These are phyloP conservation scores for Trichoderma afroharzianum DNA, from an alignment of 2,329 filamentous ascomycete genomes.

Conservation along the genomic window DNA sequence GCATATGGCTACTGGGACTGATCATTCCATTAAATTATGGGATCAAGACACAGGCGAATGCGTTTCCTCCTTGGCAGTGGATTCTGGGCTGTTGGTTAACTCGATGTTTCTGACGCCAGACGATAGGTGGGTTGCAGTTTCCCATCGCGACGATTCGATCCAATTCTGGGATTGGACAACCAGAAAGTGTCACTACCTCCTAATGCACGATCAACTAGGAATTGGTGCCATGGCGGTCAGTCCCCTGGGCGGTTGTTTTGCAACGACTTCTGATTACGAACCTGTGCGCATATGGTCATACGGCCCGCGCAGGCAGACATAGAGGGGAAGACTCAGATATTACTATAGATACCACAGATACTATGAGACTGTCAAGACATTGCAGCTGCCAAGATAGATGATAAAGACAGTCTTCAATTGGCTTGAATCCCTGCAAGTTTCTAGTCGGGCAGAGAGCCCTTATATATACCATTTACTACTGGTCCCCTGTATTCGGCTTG, in stretches of 20 bases:
- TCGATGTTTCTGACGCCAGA: background rate
- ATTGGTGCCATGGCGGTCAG: background rate
- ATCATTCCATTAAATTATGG: background rate
- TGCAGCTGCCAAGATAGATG: no score
- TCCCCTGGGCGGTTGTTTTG: background rate
- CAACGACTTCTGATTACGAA: background rate
- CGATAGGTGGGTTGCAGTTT: background rate
- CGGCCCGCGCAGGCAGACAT: background rate
- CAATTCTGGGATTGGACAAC: background rate
- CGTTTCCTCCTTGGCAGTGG: no score
- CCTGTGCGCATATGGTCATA: background rate
- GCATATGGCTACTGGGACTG: background rate
- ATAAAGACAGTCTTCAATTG: no score
- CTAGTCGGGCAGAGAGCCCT: no score
- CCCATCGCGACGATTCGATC: background rate
- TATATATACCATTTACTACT: no score
- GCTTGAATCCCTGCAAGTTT: no score
- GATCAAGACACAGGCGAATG: no score
- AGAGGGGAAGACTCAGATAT: background rate
- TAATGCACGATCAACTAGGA: no score
- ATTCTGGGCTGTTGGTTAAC: no score
- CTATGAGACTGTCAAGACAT: no score
- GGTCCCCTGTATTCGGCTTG: no score
- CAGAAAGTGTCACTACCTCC: background rate
- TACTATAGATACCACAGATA: no score